phyloP scores from a whole-genome alignment of 192 early-diverging fungal species.

The Pilaira anomala region DNA sequence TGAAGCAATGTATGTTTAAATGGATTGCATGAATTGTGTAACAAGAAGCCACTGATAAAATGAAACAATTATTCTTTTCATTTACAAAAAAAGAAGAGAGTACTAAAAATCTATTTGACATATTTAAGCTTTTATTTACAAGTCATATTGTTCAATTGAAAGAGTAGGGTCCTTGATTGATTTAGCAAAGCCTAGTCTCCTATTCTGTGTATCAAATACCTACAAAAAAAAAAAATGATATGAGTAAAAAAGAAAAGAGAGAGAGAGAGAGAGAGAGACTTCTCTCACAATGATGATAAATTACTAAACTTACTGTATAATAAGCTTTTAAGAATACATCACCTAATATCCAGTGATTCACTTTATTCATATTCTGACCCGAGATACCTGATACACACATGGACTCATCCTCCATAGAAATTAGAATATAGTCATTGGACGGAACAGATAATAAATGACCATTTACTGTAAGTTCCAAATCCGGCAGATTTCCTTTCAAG shows the following conservation, averaged over 20 bases:
- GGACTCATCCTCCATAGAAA: constrained; percentile 2
- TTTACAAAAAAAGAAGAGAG: background rate
- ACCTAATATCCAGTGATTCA: constrained; percentile 28
- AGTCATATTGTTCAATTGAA: background rate
- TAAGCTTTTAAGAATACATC: constrained; percentile 29
- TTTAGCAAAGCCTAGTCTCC: constrained; percentile 22
- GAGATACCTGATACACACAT: constrained; percentile 36
- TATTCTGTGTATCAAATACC: constrained; percentile 27
- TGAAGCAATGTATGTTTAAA: no score
- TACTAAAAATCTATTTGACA: no score
- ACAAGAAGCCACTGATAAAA: no score
- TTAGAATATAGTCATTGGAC: constrained; percentile 19
- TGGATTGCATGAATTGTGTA: no score
- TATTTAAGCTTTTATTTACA: background rate
- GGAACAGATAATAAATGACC: constrained; percentile 10
- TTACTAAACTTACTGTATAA: constrained; percentile 26
- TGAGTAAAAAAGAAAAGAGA: no score
- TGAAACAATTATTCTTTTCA: background rate
- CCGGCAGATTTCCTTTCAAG: background rate
- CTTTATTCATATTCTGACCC: constrained; percentile 14
- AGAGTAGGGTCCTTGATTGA: background rate
- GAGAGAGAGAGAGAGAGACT: no score
- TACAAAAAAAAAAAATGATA: background rate
- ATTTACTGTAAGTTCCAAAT: constrained; percentile 5
- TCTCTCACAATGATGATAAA: no score